Evolutionary conservation across 1,139 yeast species (phyloP), one percentile per base, ranked within the genome.

Genomic region (Hyphopichia khmerensis): DNA sequence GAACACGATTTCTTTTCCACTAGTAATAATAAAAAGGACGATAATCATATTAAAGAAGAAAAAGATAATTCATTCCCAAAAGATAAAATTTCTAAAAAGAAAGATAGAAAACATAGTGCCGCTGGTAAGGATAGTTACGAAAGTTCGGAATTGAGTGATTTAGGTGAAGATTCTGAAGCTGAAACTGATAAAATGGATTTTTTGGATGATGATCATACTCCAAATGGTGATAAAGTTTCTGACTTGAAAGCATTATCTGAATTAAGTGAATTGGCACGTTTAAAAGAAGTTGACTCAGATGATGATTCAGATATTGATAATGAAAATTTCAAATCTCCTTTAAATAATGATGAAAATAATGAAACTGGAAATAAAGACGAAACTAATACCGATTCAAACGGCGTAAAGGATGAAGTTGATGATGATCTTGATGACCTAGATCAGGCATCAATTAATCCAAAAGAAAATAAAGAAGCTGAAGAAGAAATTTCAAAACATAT

Each of bases 181-280:
- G 95, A 86, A 59, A 86, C 95, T 2, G 95, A 85, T 56, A 80
- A 77, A 49, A 80, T 85, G 84, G 88, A 81, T 53, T 73, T 73
- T 48, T 55, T 73, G 43, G 76, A 71, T 31, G 76, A 70, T 43
- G 73, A 67, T 35, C 47, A 47, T 18, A 58, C 56, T 43, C 46
- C 59, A 18, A 43, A 49, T 26, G 51, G 53, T 9, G 63, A 62
- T 26, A 57, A 56, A 33, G 66, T 54, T 4, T 67, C 72, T 48
- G 78, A 73, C 48, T 63, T 73, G 45, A 64, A 63, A 42, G 65
- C 69, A 2, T 61, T 73, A 40, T 65, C 73, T 2, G 62, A 67
- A 42, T 59, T 72, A 44, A 72, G 77, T 3, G 70, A 68, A 41
- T 51, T 71, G 47, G 74, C 78, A 11, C 60, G 77, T 58, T 53